Evolutionary conservation across 2,329 filamentous ascomycete species (phyloP).

Genomic region (Ophiostoma piceae): DNA sequence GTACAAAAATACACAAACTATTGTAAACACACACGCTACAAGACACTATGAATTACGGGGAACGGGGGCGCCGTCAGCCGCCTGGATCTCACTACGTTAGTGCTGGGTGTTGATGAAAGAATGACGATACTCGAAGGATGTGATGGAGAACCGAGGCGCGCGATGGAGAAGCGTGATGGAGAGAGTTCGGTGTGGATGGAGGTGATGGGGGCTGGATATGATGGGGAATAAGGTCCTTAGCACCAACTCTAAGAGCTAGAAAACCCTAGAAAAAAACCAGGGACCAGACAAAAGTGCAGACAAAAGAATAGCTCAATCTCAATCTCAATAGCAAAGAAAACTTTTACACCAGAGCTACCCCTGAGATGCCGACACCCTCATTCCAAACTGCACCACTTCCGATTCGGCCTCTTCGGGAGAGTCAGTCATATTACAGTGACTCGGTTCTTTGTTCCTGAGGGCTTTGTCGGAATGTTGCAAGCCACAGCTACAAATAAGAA

Average conservation of each 20-base stretch:
- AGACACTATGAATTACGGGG: background rate
- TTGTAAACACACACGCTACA: background rate
- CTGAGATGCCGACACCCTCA: conserved; percentile 1
- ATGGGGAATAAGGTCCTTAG: background rate
- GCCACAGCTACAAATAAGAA: no score
- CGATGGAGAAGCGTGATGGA: background rate
- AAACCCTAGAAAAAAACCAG: background rate
- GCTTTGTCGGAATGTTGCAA: no score
- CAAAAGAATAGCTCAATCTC: background rate
- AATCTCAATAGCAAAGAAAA: background rate
- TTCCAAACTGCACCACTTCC: background rate
- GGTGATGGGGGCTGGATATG: background rate
- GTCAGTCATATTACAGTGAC: background rate
- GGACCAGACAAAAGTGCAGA: background rate
- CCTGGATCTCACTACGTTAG: conserved; percentile 1
- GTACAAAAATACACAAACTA: background rate
- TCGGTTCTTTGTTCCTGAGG: background rate
- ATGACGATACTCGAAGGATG: background rate
- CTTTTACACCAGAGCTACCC: background rate
- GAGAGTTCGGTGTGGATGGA: background rate
- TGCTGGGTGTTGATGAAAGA: background rate
- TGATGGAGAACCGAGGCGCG: no score
- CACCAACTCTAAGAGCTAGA: background rate
- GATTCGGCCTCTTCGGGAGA: background rate
- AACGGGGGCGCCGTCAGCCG: conserved; percentile 1